Conservation (phyloP, 345 rosid genomes). For the Rhodomyrtus tomentosa region DNA sequence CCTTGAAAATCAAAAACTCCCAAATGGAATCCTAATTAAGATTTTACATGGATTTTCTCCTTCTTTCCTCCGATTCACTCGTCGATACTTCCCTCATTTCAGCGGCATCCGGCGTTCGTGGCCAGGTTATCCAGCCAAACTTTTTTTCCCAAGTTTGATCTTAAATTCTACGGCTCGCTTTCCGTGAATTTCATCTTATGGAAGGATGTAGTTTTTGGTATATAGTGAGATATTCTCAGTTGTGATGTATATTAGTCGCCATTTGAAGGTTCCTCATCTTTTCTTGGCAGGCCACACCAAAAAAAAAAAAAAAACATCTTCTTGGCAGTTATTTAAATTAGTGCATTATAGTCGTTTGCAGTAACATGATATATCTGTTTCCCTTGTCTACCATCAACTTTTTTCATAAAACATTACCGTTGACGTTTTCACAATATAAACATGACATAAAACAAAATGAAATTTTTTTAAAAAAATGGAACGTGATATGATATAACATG, state of each 20-base stretch:
- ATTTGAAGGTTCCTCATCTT: background rate
- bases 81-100: background rate
- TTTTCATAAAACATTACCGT: too few species aligned
- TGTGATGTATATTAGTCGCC: background rate
- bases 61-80: fast-evolving
- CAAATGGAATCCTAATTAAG: background rate
- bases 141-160: background rate
- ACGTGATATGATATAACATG: too few species aligned
- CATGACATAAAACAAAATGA: too few species aligned
- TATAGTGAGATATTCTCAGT: background rate
- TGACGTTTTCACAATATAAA: too few species aligned
- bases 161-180: background rate
- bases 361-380: background rate
- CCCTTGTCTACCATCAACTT: too few species aligned
- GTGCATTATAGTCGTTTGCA: background rate
- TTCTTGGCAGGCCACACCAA: fast-evolving
- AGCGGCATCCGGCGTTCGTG: fast-evolving
- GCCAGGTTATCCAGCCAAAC: fast-evolving
- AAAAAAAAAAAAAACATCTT: too few species aligned
- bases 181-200: too few species aligned
- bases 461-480: too few species aligned
- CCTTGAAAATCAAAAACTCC: background rate
- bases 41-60: background rate
- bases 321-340: background rate
- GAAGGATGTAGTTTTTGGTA: background rate